Evolutionary conservation across 2,329 filamentous ascomycete species (phyloP), one percentile per base, ranked within the genome.

Genomic region (Pseudofabraea citricarpa): DNA sequence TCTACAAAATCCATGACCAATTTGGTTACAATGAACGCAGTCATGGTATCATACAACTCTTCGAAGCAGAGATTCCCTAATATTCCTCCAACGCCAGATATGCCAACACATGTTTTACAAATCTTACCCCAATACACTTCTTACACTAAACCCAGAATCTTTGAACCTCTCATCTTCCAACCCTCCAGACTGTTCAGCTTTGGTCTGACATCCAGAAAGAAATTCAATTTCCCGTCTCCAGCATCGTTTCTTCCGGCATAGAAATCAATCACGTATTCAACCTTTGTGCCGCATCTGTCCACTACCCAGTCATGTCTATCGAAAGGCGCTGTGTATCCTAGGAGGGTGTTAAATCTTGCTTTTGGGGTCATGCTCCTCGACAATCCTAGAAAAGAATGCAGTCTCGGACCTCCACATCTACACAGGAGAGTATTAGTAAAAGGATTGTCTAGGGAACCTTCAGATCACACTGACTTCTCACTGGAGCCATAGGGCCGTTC

Each of bases 231-330:
- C 5, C 72, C 67, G 54, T 67, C 64, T 20, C 63, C 58, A 0
- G 53, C 54, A 2, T 64, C 61, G 20, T 60, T 60, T 22, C 75
- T 71, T 0, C 93, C 93, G 5, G 89, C 82, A 62, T 98, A 98
- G 58, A 98, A 98, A 66, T 98, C 93, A 64, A 98, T 98, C 29
- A 98, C 85, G 63, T 98, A 98, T 57, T 97, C 93, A 38, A 98
- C 70, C 58, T 79, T 80, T 16, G 73, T 84, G 22, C 87, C 91
- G 61, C 93, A 97, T 40, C 93, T 76, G 66, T 98, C 90, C 26
- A 98, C 84, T 19, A 96, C 82, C 93, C 93, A 98, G 65, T 98
- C 93, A 64, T 98, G 93, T 21, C 93, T 75, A 67, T 98, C 93
- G 65, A 98, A 98, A 2, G 93, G 93, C 41, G 84, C 74, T 47